phyloP scores from a whole-genome alignment of 345 rosid genomes.

The Clausena lansium region DNA sequence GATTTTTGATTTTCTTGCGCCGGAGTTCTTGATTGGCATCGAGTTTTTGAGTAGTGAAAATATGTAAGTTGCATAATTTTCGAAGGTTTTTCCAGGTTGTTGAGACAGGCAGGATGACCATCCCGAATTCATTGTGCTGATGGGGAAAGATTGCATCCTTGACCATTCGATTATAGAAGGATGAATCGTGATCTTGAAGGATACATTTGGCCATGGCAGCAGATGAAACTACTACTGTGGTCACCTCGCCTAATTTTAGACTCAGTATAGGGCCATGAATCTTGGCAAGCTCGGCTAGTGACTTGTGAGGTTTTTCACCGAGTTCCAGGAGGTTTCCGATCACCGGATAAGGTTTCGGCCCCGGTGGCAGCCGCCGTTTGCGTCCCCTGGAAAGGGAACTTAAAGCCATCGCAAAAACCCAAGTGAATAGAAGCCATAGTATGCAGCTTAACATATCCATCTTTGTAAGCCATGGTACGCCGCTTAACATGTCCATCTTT shows the following conservation, averaged over 20 bases:
- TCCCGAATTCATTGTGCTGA: not conserved
- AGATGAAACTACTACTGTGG: not conserved
- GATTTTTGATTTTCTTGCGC: no score
- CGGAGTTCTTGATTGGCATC: no score
- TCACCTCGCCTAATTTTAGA: constrained; percentile 16
- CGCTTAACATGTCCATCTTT: no score
- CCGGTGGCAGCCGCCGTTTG: no score
- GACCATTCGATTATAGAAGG: not conserved
- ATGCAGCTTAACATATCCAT: constrained; percentile 6
- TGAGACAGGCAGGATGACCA: not conserved
- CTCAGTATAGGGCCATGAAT: not conserved
- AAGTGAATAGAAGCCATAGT: constrained; percentile 5
- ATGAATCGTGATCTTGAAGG: not conserved
- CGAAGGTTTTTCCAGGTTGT: not conserved
- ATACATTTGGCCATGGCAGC: not conserved
- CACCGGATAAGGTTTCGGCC: no score
- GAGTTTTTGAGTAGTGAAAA: no score
- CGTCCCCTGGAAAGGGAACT: no score
- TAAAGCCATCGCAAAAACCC: not conserved
- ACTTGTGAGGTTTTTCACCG: no score
- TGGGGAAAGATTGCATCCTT: not conserved
- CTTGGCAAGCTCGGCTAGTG: no score
- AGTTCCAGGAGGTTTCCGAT: no score
- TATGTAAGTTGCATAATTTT: not conserved
- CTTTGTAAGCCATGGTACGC: not conserved